Conservation (phyloP, 768 basidiomycete genomes). For the Guyanaporus albipodus region DNA sequence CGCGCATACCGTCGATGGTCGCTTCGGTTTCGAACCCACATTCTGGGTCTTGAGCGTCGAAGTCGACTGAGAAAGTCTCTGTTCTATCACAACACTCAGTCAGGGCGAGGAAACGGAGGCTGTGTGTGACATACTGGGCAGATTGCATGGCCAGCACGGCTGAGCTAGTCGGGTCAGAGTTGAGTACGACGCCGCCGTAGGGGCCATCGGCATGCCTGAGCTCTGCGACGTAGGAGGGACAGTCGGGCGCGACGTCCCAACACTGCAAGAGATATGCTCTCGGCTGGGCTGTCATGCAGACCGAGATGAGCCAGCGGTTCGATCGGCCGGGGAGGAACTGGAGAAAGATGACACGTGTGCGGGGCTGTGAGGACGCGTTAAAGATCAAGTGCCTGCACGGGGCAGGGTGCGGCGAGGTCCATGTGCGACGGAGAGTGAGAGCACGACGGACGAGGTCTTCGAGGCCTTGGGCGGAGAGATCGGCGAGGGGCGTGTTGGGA, state of each 20-base stretch:
- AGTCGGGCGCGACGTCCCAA: slow-evolving; percentile 45
- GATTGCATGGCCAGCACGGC: slow-evolving; percentile 42
- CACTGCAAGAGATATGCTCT: slow-evolving; percentile 44
- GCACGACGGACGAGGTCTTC: slow-evolving; percentile 41
- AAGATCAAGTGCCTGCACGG: slow-evolving; percentile 27
- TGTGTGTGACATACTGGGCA: slow-evolving; percentile 32
- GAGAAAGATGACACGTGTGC: slow-evolving; percentile 40
- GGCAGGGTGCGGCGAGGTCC: slow-evolving; percentile 42
- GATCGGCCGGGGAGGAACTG: slow-evolving; percentile 45
- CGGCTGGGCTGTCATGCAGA: slow-evolving; percentile 28
- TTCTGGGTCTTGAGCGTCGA: slow-evolving; percentile 32
- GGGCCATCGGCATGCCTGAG: slow-evolving; percentile 30
- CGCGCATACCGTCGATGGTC: slow-evolving; percentile 31
- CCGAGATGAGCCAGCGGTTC: slow-evolving; percentile 45
- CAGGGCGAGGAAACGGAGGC: not conserved
- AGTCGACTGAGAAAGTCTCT: slow-evolving; percentile 41
- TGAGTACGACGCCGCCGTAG: slow-evolving; percentile 45
- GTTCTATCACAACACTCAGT: slow-evolving; percentile 28
- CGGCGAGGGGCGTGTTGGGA: slow-evolving; percentile 35
- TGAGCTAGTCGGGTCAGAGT: slow-evolving; percentile 33
- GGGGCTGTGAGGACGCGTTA: slow-evolving; percentile 17
- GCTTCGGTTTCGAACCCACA: slow-evolving; percentile 35
- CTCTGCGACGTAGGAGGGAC: slow-evolving; percentile 42
- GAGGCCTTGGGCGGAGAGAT: slow-evolving; percentile 41
- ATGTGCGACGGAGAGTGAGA: slow-evolving; percentile 43